A percentile compares a stretch with the other conserved stretches of the same genome.
phyloP scores from a whole-genome alignment of 192 early-diverging fungal genomes.

The Chytriomyces sp. region DNA sequence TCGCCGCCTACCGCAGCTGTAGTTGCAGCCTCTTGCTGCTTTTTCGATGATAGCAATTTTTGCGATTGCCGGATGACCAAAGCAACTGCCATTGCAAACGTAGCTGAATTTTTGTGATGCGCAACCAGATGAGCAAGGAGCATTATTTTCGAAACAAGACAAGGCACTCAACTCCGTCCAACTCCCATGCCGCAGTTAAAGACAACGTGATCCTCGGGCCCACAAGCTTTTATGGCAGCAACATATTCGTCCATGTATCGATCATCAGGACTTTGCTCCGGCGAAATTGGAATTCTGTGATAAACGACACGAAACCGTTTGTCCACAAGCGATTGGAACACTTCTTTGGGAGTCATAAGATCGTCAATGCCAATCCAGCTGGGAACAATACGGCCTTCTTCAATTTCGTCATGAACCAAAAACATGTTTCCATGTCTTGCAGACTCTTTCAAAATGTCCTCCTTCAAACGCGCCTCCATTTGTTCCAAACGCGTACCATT shows the following conservation, averaged over 20 bases:
- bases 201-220: constrained; percentile 52
- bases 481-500: constrained; percentile 58
- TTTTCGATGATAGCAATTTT: constrained; percentile 35
- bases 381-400: constrained; percentile 55
- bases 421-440: constrained; percentile 53
- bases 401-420: constrained; percentile 67
- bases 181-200: constrained; percentile 73
- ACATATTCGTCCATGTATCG: constrained; percentile 68
- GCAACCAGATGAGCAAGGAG: no score
- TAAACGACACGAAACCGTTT: constrained; percentile 58
- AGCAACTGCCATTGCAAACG: constrained; percentile 64
- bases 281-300: constrained; percentile 64
- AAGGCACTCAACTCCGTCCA: constrained; percentile 51
- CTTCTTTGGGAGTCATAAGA: constrained; percentile 62
- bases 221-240: constrained; percentile 46
- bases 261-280: constrained; percentile 67
- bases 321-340: constrained; percentile 49
- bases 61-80: constrained; percentile 62
- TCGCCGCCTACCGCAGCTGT: constrained; percentile 36
- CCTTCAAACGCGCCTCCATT: constrained; percentile 64
- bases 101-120: constrained; percentile 46
- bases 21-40: constrained; percentile 43
- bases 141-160: background rate
- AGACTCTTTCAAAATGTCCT: constrained; percentile 61
- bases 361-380: constrained; percentile 62